Percentiles rank a stretch among this genome's conserved stretches.
Evolutionary conservation across 2,329 filamentous ascomycete genomes (phyloP).

Genomic region (Sclerotinia trifoliorum): DNA sequence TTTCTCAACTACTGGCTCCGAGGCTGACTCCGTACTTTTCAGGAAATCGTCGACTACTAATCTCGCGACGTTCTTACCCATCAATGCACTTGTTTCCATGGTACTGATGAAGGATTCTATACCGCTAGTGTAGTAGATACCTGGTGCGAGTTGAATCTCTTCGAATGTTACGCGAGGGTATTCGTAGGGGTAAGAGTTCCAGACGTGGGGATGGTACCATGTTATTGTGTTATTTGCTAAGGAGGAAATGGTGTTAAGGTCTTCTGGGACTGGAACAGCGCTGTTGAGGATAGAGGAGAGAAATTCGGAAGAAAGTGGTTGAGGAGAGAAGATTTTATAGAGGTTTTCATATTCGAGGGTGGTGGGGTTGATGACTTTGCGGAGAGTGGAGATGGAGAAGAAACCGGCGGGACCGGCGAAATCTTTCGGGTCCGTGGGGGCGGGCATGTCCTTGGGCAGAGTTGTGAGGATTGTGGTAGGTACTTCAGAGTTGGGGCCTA

Average conservation of each 20-base stretch:
- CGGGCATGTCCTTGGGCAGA: constrained; percentile 56
- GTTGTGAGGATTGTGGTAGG: constrained; percentile 84
- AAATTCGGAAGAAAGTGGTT: constrained; percentile 52
- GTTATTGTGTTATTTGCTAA: constrained; percentile 58
- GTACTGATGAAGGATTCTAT: constrained; percentile 95
- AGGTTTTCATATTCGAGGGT: constrained; percentile 54
- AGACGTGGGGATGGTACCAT: constrained; percentile 76
- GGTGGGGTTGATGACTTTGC: constrained; percentile 59
- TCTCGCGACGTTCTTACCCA: constrained; percentile 81
- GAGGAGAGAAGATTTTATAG: constrained; percentile 65
- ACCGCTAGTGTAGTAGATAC: constrained; percentile 68
- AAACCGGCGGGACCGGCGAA: constrained; percentile 75
- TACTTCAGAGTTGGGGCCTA: constrained; percentile 55
- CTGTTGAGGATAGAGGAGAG: constrained; percentile 49
- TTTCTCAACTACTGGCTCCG: background rate
- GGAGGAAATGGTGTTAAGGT: constrained; percentile 32
- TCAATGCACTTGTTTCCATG: constrained; percentile 93
- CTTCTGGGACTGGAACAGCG: constrained; percentile 40
- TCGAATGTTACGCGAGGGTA: constrained; percentile 87
- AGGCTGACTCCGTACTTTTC: constrained; percentile 28
- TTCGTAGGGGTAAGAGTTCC: constrained; percentile 82
- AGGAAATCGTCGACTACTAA: constrained; percentile 64
- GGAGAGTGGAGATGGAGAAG: constrained; percentile 79
- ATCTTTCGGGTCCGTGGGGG: constrained; percentile 45
- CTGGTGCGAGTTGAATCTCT: constrained; percentile 65